Base-by-base conservation (phyloP, 2,329 filamentous ascomycete genomes). In the Scytalidium sp. region DNA sequence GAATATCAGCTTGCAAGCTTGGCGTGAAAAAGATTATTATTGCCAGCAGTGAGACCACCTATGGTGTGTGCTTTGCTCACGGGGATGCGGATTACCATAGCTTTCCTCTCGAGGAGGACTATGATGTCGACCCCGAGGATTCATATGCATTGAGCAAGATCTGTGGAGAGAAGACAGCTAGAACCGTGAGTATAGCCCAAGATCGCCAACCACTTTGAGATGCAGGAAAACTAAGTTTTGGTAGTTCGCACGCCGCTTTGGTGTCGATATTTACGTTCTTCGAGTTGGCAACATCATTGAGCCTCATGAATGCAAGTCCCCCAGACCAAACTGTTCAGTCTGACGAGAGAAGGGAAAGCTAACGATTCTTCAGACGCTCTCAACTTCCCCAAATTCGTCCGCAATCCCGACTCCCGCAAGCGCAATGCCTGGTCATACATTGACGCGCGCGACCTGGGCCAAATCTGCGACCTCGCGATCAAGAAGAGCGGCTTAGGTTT, bases 341-440 rank as follows among this genome's bases (percentile, higher is more conserved):
- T n/a, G n/a, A n/a, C n/a, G n/a, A n/a, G n/a, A n/a, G n/a, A n/a
- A n/a, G n/a, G n/a, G n/a, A n/a, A n/a, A n/a, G n/a, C 32, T 36
- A n/a, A 36, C 13, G 15, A 36, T 36, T 5, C 17, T 36, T 83
- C 7, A 36, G 32, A 85, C 55, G 72, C 69, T 47, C 61, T 66
- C 2, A 70, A 76, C 49, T 85, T 85, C 52, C 70, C 73, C 0
- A 66, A 60, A 3, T 79, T 78, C 54, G 70, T 84, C 22, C 66
- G 67, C 19, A 59, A 77, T 22, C 80, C 81, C 0, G 68, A 70
- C 52, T 69, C 68, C 2, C 70, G 80, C 47, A 79, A 79, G 58
- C 67, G 75, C 1, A 82, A 84, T 60, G 81, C 78, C 0, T 85
- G 81, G 81, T 76, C 72, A 19, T 85, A 86, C 60, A 81, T 81